Conservation (phyloP, 2,329 filamentous ascomycete genomes). For the Penicillium nordicum region DNA sequence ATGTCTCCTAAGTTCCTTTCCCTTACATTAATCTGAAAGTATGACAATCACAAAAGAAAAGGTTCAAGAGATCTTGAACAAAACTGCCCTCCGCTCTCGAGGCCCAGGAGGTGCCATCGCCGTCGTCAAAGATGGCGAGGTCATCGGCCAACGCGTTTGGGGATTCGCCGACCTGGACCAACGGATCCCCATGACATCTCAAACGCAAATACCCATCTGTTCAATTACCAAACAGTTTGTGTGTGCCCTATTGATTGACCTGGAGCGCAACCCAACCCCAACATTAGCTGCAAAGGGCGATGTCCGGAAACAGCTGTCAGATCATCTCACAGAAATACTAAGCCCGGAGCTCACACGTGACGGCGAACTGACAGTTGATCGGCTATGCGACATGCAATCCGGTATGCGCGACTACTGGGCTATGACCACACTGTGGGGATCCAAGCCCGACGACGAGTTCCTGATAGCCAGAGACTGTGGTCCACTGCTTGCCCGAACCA, state of each 20-base stretch:
- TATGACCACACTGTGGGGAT: constrained; percentile 44
- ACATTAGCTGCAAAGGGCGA: constrained; percentile 28
- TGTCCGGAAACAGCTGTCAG: constrained; percentile 31
- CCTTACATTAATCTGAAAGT: not conserved
- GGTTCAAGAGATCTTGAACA: constrained; percentile 17
- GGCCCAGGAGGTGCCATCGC: constrained; percentile 46
- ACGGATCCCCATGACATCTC: constrained; percentile 35
- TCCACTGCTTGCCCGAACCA: constrained; percentile 31
- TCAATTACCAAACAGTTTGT: constrained; percentile 49
- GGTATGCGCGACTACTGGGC: constrained; percentile 49
- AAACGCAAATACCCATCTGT: constrained; percentile 45
- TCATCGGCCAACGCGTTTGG: constrained; percentile 41
- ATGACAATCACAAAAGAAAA: constrained; percentile 11
- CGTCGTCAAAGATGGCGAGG: constrained; percentile 43
- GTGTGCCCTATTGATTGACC: constrained; percentile 37
- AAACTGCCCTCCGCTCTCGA: constrained; percentile 24
- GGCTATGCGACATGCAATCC: constrained; percentile 44
- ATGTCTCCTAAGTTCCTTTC: not conserved
- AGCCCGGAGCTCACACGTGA: constrained; percentile 22
- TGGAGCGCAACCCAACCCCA: constrained; percentile 34
- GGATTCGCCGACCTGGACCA: constrained; percentile 45
- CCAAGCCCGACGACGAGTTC: constrained; percentile 41
- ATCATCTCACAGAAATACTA: constrained; percentile 26
- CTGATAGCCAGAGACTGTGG: constrained; percentile 32
- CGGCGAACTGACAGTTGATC: constrained; percentile 34